Evolutionary conservation across 1,284 basidiomycete species (phyloP).

Genomic region (Salmacisia buchloeana): DNA sequence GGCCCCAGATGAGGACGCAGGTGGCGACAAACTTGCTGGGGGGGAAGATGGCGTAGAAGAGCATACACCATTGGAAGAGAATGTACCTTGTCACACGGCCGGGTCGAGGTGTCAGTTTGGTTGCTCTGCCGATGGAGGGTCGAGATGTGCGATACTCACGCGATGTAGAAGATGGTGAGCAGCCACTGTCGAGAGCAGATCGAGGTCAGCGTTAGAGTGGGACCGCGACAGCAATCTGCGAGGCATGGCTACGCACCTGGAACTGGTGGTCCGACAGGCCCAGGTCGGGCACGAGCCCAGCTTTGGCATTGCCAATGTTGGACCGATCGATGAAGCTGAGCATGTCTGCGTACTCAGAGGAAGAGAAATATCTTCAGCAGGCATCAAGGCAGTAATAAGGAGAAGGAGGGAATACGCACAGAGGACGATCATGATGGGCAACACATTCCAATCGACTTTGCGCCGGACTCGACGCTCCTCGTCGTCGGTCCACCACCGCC

Average conservation of each 20-base stretch:
- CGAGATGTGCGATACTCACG: too few species aligned
- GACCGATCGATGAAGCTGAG: conserved; percentile 23
- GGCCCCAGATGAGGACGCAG: conserved; percentile 38
- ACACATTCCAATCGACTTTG: conserved; percentile 30
- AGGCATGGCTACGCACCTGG: not conserved
- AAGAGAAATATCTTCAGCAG: not conserved
- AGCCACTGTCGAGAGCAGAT: conserved; percentile 37
- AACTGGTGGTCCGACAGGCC: conserved; percentile 30
- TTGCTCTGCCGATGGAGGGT: too few species aligned
- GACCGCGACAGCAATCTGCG: not conserved
- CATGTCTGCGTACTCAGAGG: conserved; percentile 22
- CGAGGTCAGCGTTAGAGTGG: not conserved
- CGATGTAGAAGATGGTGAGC: conserved; percentile 37
- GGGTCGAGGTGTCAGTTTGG: too few species aligned
- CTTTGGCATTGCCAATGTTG: conserved; percentile 41
- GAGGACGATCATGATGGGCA: conserved; percentile 12
- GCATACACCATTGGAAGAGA: conserved; percentile 19
- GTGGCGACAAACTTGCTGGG: conserved; percentile 30
- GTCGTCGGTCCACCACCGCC: conserved; percentile 34
- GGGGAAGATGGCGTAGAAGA: conserved; percentile 36
- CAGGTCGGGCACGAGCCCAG: conserved; percentile 34
- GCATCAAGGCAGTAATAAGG: not conserved
- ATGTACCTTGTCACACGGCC: too few species aligned
- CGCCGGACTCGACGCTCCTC: conserved; percentile 25
- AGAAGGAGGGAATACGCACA: not conserved